Conservation (phyloP, 129 eudicot species). For the Saussurea involucrata region DNA sequence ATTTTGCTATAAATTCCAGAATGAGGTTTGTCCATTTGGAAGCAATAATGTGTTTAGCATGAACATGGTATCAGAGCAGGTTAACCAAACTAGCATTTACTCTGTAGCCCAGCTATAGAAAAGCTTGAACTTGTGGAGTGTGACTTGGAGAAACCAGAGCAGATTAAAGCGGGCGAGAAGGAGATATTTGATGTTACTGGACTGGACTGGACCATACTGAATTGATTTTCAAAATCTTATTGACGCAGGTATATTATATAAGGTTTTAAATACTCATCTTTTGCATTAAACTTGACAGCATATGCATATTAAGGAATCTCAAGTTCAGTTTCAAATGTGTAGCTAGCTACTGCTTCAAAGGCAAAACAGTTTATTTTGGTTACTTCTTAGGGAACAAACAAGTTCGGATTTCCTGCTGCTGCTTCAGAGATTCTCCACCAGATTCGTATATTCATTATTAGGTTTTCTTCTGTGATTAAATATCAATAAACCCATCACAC, state of each 20-base stretch:
- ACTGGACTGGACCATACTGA: constrained; percentile 93
- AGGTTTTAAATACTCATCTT: not conserved
- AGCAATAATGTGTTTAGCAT: too few species aligned
- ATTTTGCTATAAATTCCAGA: too few species aligned
- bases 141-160: constrained; percentile 73
- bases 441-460: too few species aligned
- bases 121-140: constrained; percentile 93
- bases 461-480: too few species aligned
- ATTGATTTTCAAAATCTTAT: constrained; percentile 87
- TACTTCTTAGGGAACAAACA: constrained; percentile 92
- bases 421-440: too few species aligned
- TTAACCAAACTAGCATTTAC: too few species aligned
- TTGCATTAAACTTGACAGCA: not conserved
- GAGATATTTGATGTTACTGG: constrained; percentile 82
- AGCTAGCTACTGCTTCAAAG: constrained; percentile 85
- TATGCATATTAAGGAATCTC: not conserved
- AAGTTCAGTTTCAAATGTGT: constrained; percentile 13
- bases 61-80: too few species aligned
- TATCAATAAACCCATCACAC: too few species aligned
- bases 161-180: constrained; percentile 82
- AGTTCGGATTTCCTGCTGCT: constrained; percentile 96
- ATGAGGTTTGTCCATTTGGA: too few species aligned
- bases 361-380: constrained; percentile 80
- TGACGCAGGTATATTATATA: constrained; percentile 88
- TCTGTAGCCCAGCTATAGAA: constrained; percentile 98